Conservation (phyloP, 495 filamentous ascomycete genomes). For the Tuber borchii region DNA sequence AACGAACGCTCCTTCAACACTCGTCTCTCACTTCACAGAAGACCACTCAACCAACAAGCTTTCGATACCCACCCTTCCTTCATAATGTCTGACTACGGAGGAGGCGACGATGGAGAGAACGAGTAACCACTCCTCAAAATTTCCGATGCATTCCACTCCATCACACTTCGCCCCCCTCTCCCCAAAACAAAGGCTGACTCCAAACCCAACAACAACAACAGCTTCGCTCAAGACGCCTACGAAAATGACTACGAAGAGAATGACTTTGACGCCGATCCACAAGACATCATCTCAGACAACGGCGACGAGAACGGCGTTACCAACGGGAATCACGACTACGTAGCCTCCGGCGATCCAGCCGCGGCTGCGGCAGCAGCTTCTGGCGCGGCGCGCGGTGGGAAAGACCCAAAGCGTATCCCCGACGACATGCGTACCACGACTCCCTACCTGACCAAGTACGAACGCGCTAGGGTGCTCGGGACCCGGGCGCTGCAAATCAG, state of each 20-base stretch:
- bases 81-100: constrained; percentile 36
- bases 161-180: constrained; percentile 8
- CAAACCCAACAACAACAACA: constrained; percentile 12
- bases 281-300: constrained; percentile 49
- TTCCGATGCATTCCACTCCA: background rate
- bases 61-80: background rate
- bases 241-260: constrained; percentile 64
- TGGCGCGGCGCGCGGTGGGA: constrained; percentile 48
- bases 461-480: constrained; percentile 84
- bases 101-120: constrained; percentile 35
- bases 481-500: constrained; percentile 94
- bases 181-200: background rate
- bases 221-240: constrained; percentile 41
- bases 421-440: constrained; percentile 85
- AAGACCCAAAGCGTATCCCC: constrained; percentile 82
- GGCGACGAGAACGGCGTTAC: constrained; percentile 46
- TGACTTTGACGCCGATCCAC: constrained; percentile 52
- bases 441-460: constrained; percentile 99
- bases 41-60: background rate
- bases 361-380: constrained; percentile 54
- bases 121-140: constrained; percentile 40
- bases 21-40: background rate
- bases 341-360: constrained; percentile 68
- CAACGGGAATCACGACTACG: constrained; percentile 53
- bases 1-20: background rate